A percentile compares a stretch with the other conserved stretches of the same genome.
These are phyloP conservation scores for Gaultheria prostrata DNA, from an alignment of 148 eudicot species.

Conservation along the genomic window DNA sequence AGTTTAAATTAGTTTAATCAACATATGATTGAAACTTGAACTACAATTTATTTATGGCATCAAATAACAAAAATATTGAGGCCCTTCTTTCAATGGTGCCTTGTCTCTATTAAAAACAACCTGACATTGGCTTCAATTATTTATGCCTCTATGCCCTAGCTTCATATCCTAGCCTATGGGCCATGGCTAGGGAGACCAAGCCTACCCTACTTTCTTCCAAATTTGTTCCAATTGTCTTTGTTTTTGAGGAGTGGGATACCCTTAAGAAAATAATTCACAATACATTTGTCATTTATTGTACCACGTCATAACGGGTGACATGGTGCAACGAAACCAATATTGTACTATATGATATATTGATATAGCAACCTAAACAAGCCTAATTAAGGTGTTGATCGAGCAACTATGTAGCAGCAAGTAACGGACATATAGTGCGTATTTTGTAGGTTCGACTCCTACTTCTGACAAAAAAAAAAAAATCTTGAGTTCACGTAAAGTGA, in stretches of 20 bases:
- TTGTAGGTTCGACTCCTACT: no score
- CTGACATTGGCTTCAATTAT: conserved; percentile 5
- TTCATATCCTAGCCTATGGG: not conserved
- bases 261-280: not conserved
- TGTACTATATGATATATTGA: no score
- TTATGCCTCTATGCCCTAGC: conserved; percentile 6
- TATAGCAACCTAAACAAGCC: no score
- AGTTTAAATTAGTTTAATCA: not conserved
- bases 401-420: no score
- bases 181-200: not conserved
- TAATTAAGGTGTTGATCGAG: no score
- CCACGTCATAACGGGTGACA: not conserved
- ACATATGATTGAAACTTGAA: not conserved
- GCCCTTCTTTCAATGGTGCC: not conserved
- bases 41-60: not conserved
- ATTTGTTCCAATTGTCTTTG: not conserved
- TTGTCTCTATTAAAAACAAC: conserved; percentile 2
- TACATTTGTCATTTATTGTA: not conserved
- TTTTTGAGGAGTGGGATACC: not conserved
- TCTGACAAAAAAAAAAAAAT: no score
- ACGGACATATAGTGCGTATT: no score
- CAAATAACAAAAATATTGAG: not conserved
- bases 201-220: not conserved
- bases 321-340: no score
- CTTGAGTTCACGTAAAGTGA: no score